Conservation (phyloP, 257 asterid species). For the Phtheirospermum japonicum region DNA sequence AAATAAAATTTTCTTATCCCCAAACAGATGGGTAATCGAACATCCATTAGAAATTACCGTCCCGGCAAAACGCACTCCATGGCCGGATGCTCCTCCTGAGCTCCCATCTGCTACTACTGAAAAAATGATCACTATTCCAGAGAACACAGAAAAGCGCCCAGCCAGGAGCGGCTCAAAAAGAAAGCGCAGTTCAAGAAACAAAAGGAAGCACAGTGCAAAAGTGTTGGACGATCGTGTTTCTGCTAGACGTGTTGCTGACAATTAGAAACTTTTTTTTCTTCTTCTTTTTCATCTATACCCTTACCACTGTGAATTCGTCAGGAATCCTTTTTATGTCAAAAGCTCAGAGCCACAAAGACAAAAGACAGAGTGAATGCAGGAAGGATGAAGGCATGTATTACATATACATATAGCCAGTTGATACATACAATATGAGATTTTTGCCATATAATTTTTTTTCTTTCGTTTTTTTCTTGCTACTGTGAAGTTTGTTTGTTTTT, state of each 20-base stretch:
- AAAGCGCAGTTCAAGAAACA: conserved; percentile 68
- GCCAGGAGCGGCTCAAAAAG: conserved; percentile 56
- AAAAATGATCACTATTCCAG: conserved; percentile 38
- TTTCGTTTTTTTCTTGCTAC: conserved; percentile 20
- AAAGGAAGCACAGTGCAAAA: conserved; percentile 57
- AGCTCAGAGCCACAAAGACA: too few species aligned
- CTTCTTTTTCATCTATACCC: too few species aligned
- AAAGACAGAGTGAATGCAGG: too few species aligned
- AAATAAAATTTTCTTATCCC: neutral
- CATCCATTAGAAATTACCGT: conserved; percentile 85
- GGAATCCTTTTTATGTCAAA: too few species aligned
- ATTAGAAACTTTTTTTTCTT: conserved; percentile 26
- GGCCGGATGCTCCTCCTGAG: conserved; percentile 97
- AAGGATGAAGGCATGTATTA: conserved; percentile 4
- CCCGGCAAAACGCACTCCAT: conserved; percentile 90
- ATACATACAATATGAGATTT: conserved; percentile 28
- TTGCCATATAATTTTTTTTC: conserved; percentile 22
- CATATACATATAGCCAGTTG: conserved; percentile 41
- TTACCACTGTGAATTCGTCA: too few species aligned
- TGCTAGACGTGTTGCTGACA: conserved; percentile 41
- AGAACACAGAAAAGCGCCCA: conserved; percentile 50
- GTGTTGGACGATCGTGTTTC: conserved; percentile 46
- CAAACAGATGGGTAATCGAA: conserved; percentile 78
- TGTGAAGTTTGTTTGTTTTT: conserved; percentile 26
- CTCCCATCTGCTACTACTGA: conserved; percentile 50